Percentiles rank a stretch among this genome's conserved stretches.
phyloP scores from a whole-genome alignment of 2,329 filamentous ascomycete species.

The Aspergillus cejpii region DNA sequence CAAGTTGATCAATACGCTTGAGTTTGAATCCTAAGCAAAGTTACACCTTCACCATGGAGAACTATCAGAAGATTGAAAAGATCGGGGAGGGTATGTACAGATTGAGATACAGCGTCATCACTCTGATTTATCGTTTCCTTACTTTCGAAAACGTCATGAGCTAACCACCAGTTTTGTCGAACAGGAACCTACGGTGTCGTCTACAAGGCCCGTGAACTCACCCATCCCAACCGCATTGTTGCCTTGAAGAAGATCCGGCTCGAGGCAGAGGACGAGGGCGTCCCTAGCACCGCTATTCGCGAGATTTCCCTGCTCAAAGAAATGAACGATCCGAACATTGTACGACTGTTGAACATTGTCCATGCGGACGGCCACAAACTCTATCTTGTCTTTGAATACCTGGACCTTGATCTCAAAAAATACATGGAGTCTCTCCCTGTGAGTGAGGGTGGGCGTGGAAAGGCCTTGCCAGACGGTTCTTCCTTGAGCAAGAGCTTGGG shows the following conservation, averaged over 20 bases:
- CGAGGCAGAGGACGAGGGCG: slow-evolving; percentile 89
- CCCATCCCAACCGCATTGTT: slow-evolving; percentile 74
- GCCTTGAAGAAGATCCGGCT: slow-evolving; percentile 93
- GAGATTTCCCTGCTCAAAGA: slow-evolving; percentile 93
- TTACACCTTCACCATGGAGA: slow-evolving; percentile 60
- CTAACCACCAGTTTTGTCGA: slow-evolving; percentile 2
- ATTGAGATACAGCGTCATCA: neutral
- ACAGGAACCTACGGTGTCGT: slow-evolving; percentile 89
- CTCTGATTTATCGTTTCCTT: neutral
- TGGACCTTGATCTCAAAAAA: slow-evolving; percentile 88
- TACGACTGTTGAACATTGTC: slow-evolving; percentile 82
- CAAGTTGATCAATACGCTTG: neutral
- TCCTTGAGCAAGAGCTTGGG: slow-evolving; percentile 60
- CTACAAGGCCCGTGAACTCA: slow-evolving; percentile 86
- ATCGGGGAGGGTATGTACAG: slow-evolving; percentile 74
- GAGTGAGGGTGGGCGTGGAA: slow-evolving; percentile 75
- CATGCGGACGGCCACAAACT: slow-evolving; percentile 93
- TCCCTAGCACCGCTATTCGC: slow-evolving; percentile 85
- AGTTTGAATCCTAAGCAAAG: neutral
- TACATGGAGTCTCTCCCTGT: slow-evolving; percentile 90
- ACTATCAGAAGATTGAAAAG: slow-evolving; percentile 95
- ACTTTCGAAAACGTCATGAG: neutral
- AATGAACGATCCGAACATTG: slow-evolving; percentile 87
- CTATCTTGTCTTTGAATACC: slow-evolving; percentile 86
- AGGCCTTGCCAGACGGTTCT: slow-evolving; percentile 72